Percentiles rank a stretch among this genome's conserved stretches.
phyloP scores from a whole-genome alignment of 148 eudicot genomes.

The Chenopodium album region DNA sequence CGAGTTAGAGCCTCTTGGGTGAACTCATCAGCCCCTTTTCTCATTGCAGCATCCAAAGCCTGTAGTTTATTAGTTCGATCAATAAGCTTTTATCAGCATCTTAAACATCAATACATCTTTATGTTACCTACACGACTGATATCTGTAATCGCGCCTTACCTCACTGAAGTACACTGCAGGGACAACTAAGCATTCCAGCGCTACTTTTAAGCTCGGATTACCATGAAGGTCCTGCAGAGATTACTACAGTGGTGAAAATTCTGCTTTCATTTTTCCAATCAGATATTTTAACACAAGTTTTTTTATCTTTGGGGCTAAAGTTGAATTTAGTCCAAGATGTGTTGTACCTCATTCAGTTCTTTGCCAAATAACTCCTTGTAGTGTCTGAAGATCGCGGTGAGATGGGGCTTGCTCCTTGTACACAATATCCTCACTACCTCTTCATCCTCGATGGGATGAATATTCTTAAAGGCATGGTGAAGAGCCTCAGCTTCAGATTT shows the following conservation, averaged over 20 bases:
- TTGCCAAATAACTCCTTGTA: constrained; percentile 70
- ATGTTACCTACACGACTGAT: background rate
- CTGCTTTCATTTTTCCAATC: background rate
- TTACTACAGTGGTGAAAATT: background rate
- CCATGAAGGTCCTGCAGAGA: constrained; percentile 51
- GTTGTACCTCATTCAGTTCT: constrained; percentile 49
- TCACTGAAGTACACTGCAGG: constrained; percentile 58
- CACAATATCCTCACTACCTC: constrained; percentile 64
- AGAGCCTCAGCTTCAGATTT: constrained; percentile 70
- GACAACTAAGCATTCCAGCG: constrained; percentile 54
- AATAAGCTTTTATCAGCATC: constrained; percentile 1
- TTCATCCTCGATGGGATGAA: constrained; percentile 42
- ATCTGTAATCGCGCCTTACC: constrained; percentile 35
- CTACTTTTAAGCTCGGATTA: constrained; percentile 34
- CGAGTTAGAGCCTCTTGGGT: constrained; percentile 66
- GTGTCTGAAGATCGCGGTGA: constrained; percentile 50
- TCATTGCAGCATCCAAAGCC: constrained; percentile 58
- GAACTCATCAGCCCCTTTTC: constrained; percentile 45
- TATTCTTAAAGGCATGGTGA: constrained; percentile 42
- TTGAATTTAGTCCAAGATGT: background rate
- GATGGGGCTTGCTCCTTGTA: constrained; percentile 77
- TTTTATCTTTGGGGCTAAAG: too few species aligned
- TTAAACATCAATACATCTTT: background rate
- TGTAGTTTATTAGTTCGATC: constrained; percentile 12
- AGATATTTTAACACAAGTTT: background rate